Conservation (phyloP, 805 yeast species). For the baker's yeast (Saccharomyces cerevisiae) region DNA sequence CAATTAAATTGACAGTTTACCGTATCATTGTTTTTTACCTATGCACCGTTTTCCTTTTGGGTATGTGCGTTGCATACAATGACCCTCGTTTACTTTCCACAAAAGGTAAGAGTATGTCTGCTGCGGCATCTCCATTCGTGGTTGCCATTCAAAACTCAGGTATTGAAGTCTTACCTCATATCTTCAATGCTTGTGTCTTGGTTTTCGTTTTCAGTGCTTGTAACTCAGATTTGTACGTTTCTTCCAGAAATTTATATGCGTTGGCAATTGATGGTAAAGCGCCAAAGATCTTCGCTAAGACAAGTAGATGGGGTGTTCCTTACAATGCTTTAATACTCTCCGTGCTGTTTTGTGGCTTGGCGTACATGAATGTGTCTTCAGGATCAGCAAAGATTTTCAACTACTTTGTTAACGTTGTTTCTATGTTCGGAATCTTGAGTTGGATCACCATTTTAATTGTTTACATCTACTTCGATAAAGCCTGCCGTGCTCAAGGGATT, state of each 20-base stretch:
- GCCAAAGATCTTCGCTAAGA: conserved; percentile 55
- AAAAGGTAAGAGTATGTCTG: conserved; percentile 42
- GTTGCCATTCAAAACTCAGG: conserved; percentile 62
- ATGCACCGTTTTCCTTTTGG: conserved; percentile 51
- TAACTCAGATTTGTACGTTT: conserved; percentile 70
- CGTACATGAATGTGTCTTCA: conserved; percentile 59
- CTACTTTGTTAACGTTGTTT: conserved; percentile 68
- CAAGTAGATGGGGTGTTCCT: conserved; percentile 69
- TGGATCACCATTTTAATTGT: conserved; percentile 68
- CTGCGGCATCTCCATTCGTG: conserved; percentile 78
- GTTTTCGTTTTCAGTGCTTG: conserved; percentile 75
- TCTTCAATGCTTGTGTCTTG: conserved; percentile 70
- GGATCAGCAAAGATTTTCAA: conserved; percentile 50
- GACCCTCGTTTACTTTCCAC: conserved; percentile 45
- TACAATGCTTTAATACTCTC: conserved; percentile 44
- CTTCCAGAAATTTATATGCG: conserved; percentile 67
- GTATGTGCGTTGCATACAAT: conserved; percentile 57
- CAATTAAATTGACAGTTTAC: conserved; percentile 60
- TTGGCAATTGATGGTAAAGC: conserved; percentile 68
- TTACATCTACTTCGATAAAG: conserved; percentile 57
- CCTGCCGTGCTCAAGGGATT: conserved; percentile 59
- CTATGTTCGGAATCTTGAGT: conserved; percentile 66
- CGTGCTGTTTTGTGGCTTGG: conserved; percentile 50
- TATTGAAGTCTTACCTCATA: conserved; percentile 60
- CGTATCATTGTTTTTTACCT: conserved; percentile 60